phyloP scores from a whole-genome alignment of 176 grass and related monocot species.

The Musa schizocarpa region DNA sequence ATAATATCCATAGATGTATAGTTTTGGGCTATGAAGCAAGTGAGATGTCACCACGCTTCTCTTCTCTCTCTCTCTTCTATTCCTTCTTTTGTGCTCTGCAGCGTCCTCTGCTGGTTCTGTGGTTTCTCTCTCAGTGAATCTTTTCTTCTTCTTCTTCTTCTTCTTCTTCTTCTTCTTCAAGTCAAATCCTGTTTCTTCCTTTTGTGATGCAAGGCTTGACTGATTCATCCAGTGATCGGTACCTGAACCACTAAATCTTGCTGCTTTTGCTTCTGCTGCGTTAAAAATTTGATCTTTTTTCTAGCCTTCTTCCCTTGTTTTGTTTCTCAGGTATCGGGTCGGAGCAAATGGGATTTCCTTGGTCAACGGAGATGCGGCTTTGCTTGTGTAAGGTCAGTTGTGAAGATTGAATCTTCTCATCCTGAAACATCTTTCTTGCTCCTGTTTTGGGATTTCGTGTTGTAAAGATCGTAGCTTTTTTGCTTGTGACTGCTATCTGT shows the following conservation, averaged over 20 bases:
- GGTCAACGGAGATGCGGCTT: background rate
- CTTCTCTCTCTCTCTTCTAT: background rate
- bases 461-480: background rate
- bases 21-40: background rate
- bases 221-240: background rate
- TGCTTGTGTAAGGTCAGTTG: background rate
- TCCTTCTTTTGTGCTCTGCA: conserved; percentile 4
- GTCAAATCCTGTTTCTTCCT: background rate
- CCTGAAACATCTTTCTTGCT: background rate
- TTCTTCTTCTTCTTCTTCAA: conserved; percentile 1
- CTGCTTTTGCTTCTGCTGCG: background rate
- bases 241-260: background rate
- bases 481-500: no score
- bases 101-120: background rate
- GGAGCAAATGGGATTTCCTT: background rate
- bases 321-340: background rate
- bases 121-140: conserved; percentile 2
- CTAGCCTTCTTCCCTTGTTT: background rate
- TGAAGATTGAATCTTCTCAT: background rate
- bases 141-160: background rate
- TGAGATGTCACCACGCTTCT: background rate
- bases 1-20: background rate
- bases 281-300: background rate
- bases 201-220: background rate
- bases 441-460: background rate